Base-by-base conservation (phyloP, 2,329 filamentous ascomycete species). In the Diaporthe amygdali region DNA sequence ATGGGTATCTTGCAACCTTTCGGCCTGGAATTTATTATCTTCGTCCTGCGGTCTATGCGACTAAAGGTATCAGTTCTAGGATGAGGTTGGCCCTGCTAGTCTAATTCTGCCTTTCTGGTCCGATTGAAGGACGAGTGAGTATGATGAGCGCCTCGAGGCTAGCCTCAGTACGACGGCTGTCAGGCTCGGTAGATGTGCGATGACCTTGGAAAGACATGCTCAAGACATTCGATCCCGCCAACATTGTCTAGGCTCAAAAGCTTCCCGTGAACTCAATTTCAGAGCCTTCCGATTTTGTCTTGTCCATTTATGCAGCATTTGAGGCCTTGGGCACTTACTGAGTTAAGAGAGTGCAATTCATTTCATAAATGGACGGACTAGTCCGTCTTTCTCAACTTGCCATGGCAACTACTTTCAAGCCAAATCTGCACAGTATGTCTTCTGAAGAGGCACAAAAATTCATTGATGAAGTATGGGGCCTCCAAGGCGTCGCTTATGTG, bases 401-500 rank as follows among this genome's bases (percentile, higher is more conserved):
- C n/a, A 30, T 66, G 3, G 15, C 34, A 12, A 73, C 75, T 17
- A 41, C 52, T 30, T 34, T 10, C 32, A n/a, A 47, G 34, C 74
- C 32, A 74, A 56, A 47, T 52, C 12, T 17, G 7, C 44, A 68
- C 3, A 4, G n/a, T n/a, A 66, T 68, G 66, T 55, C 63, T 17
- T 66, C 49, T 30, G 32, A 70, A 41, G 32, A 76, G 74, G 74
- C 17, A 5, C 39, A 66, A 15, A 41, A 70, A 14, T 78, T 78
- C 54, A 73, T 76, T 25, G 64, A 70, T 15, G 76, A 78, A 64
- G 75, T 78, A 3, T 78, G 76, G 76, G 75, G 76, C 2, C 72
- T 77, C 17, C 76, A 77, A 46, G 75, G 76, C 3, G 66, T 69
- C 22, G 72, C 76, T 1, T 77, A 77, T 37, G 34, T 75, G 44